Percentiles rank a stretch among this genome's conserved stretches.
Conservation (phyloP, 1,284 basidiomycete species). For the Melampsora larici-populina region DNA sequence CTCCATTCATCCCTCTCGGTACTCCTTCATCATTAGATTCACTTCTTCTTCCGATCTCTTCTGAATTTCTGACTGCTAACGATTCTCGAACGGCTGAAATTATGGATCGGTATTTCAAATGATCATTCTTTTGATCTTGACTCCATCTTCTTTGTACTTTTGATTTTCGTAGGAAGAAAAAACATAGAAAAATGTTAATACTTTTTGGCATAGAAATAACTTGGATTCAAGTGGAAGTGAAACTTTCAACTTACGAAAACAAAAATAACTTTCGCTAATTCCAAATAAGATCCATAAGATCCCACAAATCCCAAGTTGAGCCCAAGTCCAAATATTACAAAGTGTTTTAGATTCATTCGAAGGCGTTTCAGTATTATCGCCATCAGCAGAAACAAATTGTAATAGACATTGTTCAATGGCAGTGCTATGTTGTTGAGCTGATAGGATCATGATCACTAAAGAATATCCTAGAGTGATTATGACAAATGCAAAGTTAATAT, state of each 20-base stretch:
- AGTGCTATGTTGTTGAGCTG: slow-evolving; percentile 14
- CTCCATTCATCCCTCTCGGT: neutral
- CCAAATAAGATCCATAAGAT: slow-evolving; percentile 33
- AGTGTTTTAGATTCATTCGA: neutral
- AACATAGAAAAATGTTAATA: neutral
- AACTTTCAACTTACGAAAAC: slow-evolving; percentile 19
- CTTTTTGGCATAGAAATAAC: neutral
- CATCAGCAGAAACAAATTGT: slow-evolving; percentile 27
- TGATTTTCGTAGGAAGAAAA: neutral
- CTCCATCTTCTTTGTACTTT: slow-evolving; percentile 30
- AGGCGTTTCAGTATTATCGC: neutral
- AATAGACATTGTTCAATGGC: slow-evolving; percentile 31
- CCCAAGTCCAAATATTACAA: slow-evolving; percentile 35
- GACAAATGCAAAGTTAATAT: neutral
- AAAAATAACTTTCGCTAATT: slow-evolving; percentile 20
- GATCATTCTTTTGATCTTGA: slow-evolving; percentile 33
- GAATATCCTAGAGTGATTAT: slow-evolving; percentile 9
- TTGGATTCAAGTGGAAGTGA: neutral
- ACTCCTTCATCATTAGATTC: slow-evolving; percentile 2
- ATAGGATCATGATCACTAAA: slow-evolving; percentile 26
- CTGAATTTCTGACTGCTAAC: neutral
- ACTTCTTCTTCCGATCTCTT: neutral
- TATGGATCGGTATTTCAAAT: slow-evolving; percentile 34
- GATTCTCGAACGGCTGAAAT: slow-evolving; percentile 37
- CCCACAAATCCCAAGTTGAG: slow-evolving; percentile 28